These are phyloP conservation scores for Setaria italica DNA, from an alignment of 202 grass and related monocot species.

Conservation along the genomic window DNA sequence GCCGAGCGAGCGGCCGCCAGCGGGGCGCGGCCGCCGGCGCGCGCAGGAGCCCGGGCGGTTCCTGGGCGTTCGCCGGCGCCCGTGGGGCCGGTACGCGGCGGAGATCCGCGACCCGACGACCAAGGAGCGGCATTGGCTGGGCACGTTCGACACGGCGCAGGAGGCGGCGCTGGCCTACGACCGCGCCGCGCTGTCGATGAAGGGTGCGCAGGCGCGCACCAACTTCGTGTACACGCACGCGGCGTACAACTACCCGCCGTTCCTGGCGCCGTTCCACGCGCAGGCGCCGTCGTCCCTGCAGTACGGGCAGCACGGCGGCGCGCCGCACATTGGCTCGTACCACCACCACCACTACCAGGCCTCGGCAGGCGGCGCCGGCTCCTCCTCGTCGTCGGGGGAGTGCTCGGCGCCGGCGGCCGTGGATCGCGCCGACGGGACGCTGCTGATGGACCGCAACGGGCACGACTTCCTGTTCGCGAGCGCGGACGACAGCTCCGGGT, in stretches of 20 bases:
- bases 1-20: slow-evolving; percentile 34
- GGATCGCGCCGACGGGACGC: slow-evolving; percentile 20
- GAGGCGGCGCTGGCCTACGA: slow-evolving; percentile 88
- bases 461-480: slow-evolving; percentile 63
- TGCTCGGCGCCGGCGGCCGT: slow-evolving; percentile 37
- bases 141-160: slow-evolving; percentile 88
- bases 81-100: slow-evolving; percentile 85
- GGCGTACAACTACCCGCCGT: slow-evolving; percentile 56
- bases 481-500: slow-evolving; percentile 69
- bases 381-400: slow-evolving; percentile 11
- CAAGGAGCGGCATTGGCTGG: slow-evolving; percentile 90
- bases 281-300: slow-evolving; percentile 39
- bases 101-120: slow-evolving; percentile 89
- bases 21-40: slow-evolving; percentile 53
- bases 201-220: slow-evolving; percentile 78
- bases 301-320: not conserved
- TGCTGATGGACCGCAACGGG: slow-evolving; percentile 17
- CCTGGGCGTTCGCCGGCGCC: slow-evolving; percentile 77
- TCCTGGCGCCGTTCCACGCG: slow-evolving; percentile 65
- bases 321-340: slow-evolving; percentile 55
- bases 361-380: not conserved
- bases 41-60: slow-evolving; percentile 74
- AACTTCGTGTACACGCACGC: slow-evolving; percentile 80
- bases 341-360: slow-evolving; percentile 27
- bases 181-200: slow-evolving; percentile 84